Conservation (phyloP, 177 flowering plant species). For the Tripterygium wilfordii region DNA sequence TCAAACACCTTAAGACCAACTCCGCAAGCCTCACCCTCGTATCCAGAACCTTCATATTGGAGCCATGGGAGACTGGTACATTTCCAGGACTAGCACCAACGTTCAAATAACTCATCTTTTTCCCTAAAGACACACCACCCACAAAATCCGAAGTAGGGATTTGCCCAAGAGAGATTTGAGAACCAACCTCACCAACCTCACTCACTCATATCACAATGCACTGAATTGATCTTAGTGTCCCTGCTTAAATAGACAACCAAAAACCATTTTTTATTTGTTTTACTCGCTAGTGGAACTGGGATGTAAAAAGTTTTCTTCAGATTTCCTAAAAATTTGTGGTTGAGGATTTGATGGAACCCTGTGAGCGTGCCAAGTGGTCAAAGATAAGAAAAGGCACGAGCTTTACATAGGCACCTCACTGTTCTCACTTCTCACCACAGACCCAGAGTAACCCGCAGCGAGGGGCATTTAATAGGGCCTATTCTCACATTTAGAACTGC, state of each 20-base stretch:
- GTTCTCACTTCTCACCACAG: no score
- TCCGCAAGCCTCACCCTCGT: constrained; percentile 69
- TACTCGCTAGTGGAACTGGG: constrained; percentile 18
- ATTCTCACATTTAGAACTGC: background rate
- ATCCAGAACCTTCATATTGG: constrained; percentile 55
- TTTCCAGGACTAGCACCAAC: constrained; percentile 79
- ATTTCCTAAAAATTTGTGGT: no score
- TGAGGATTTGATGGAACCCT: no score
- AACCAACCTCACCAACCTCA: no score
- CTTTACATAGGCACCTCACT: background rate
- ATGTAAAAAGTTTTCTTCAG: background rate
- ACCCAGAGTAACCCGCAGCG: background rate
- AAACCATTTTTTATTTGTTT: no score
- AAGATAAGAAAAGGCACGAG: background rate
- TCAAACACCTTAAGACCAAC: constrained; percentile 65
- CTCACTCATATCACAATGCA: no score
- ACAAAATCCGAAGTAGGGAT: background rate
- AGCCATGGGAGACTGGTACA: constrained; percentile 68
- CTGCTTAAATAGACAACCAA: no score
- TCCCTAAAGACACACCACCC: no score
- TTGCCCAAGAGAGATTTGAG: background rate
- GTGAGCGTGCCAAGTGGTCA: constrained; percentile 20
- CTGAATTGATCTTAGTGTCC: no score
- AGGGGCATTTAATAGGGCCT: constrained; percentile 12
- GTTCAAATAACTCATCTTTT: constrained; percentile 47